phyloP scores from a whole-genome alignment of 768 basidiomycete genomes.

The Ramaria rubella region DNA sequence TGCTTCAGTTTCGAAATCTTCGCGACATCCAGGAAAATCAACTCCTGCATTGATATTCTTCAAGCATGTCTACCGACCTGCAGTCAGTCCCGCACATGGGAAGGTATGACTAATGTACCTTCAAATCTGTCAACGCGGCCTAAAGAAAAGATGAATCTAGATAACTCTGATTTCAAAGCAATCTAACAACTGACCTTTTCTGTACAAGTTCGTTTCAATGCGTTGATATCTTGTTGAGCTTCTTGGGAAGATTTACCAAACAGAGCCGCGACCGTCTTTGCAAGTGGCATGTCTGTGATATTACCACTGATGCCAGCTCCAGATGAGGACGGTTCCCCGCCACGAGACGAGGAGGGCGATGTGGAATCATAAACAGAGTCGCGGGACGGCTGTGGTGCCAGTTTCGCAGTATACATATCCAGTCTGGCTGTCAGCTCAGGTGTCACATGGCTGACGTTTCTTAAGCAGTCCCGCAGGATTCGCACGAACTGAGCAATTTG shows the following conservation, averaged over 20 bases:
- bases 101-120: conserved; percentile 39
- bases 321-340: conserved; percentile 44
- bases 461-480: conserved; percentile 75
- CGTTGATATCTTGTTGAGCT: conserved; percentile 49
- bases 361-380: conserved; percentile 65
- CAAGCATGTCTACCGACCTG: conserved; percentile 60
- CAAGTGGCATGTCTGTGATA: conserved; percentile 74
- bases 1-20: conserved; percentile 78
- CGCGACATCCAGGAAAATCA: conserved; percentile 76
- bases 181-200: conserved; percentile 52
- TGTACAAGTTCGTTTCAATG: conserved; percentile 55
- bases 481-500: conserved; percentile 88
- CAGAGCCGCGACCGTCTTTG: conserved; percentile 56
- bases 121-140: conserved; percentile 84
- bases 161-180: not conserved
- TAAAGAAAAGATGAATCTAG: conserved; percentile 24
- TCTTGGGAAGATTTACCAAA: conserved; percentile 66
- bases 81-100: not conserved
- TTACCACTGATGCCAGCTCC: conserved; percentile 34
- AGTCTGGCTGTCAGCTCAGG: conserved; percentile 76
- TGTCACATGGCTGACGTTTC: conserved; percentile 66
- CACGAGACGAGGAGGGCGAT: conserved; percentile 37
- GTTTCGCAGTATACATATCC: conserved; percentile 77
- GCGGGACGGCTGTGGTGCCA: conserved; percentile 46
- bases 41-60: conserved; percentile 85